Conservation (phyloP, 2,329 filamentous ascomycete genomes). For the Ciborinia camelliae region DNA sequence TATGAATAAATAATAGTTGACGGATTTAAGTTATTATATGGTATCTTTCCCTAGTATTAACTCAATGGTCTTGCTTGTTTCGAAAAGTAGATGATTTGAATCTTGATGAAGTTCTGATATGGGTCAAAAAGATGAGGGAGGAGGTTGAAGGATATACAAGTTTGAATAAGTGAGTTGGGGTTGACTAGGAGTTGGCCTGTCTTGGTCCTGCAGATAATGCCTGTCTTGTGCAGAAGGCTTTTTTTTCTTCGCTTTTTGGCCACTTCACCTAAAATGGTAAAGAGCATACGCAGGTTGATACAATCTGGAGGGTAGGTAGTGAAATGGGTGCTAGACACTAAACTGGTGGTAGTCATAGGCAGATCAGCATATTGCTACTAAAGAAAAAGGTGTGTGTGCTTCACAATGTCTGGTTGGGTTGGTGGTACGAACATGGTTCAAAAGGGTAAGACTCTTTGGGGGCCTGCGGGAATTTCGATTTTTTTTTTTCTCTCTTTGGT, state of each 20-base stretch:
- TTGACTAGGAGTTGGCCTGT: conserved; percentile 24
- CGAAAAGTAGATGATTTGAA: conserved; percentile 7
- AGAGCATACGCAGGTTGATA: neutral
- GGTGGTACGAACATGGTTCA: neutral
- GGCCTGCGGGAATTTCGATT: neutral
- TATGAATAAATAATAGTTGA: conserved; percentile 13
- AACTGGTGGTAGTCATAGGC: conserved; percentile 5
- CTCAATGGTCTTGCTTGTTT: conserved; percentile 11
- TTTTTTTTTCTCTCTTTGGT: neutral
- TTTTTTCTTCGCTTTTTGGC: conserved; percentile 18
- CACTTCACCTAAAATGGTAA: conserved; percentile 2
- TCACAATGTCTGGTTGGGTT: conserved; percentile 1
- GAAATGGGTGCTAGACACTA: conserved; percentile 5
- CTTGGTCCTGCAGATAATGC: conserved; percentile 24
- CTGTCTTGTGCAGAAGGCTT: conserved; percentile 25
- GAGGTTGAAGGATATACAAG: conserved; percentile 30
- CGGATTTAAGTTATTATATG: conserved; percentile 21
- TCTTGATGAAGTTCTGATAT: conserved; percentile 7
- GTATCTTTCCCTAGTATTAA: conserved; percentile 20
- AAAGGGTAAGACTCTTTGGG: conserved; percentile 1
- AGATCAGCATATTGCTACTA: neutral
- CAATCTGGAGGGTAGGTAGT: neutral
- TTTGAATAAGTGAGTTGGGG: conserved; percentile 19
- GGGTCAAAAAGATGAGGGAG: conserved; percentile 13
- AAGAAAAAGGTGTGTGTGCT: neutral